Percentiles rank a stretch among this genome's conserved stretches.
phyloP scores from a whole-genome alignment of 306 rosid genomes.

The Rubus parviflorus region DNA sequence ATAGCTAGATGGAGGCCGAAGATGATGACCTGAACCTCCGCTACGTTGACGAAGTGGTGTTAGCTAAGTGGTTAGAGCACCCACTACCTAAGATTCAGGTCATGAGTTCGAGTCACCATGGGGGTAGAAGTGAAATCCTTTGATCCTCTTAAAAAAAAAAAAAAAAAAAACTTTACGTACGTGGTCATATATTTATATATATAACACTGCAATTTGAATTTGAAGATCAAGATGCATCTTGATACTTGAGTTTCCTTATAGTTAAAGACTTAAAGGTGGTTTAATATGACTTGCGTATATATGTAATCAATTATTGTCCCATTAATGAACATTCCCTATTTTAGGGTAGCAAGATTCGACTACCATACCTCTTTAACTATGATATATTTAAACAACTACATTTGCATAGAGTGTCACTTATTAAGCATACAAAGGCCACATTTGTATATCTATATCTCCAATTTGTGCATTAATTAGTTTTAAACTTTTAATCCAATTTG shows the following conservation, averaged over 20 bases:
- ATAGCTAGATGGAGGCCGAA: too few relatives aligned
- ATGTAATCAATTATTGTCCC: background rate
- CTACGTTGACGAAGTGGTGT: too few relatives aligned
- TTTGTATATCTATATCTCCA: background rate
- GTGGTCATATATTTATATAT: too few relatives aligned
- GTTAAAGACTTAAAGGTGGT: background rate
- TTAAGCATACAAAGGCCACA: background rate
- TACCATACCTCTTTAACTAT: slow-evolving; percentile 7
- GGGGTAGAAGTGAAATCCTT: too few relatives aligned
- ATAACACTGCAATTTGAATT: background rate
- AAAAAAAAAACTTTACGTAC: too few relatives aligned
- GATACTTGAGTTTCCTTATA: slow-evolving; percentile 12
- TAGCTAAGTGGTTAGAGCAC: too few relatives aligned
- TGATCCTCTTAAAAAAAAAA: too few relatives aligned
- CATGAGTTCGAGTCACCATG: too few relatives aligned
- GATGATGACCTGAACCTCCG: too few relatives aligned
- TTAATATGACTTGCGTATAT: background rate
- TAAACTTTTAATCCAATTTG: background rate
- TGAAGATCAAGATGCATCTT: background rate
- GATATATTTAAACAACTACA: slow-evolving; percentile 11
- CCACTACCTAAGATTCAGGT: too few relatives aligned
- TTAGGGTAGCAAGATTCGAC: slow-evolving; percentile 9
- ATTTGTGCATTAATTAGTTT: background rate
- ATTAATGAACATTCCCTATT: slow-evolving; percentile 12
- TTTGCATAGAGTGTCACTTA: background rate